Evolutionary conservation across 345 rosid species (phyloP), one percentile per base, ranked within the genome.

Genomic region (Eutrema yunnanense): DNA sequence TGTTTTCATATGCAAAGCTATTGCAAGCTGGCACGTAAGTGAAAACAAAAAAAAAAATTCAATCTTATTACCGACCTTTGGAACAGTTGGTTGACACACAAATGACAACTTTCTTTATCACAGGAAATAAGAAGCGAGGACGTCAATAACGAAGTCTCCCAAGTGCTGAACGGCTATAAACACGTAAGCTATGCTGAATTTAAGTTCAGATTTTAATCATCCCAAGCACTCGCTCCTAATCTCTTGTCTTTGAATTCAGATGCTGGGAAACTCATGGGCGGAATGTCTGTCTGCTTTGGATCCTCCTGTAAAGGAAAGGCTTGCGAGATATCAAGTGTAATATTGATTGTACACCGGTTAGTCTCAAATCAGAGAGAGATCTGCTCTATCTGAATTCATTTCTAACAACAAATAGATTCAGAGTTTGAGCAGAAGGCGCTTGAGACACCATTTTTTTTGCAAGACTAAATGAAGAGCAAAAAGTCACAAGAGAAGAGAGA

Each of bases 21-120:
- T 95, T 69, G 98, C 97, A 22, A 95, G 99, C 80, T 95, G 99
- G 98, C 85, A 92, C 62, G 99, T 95, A 90, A 84, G 96, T 38
- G 62, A 81, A 49, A 0, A 32, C n/a, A 8, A 6, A 32, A 22
- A 32, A 32, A 4, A 34, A 50, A 41, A 43, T 34, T 41, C 9
- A 62, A 10, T 51, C 22, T 60, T 19, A 2, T 16, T 8, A 32
- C 5, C 41, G 33, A 70, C 2, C 58, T 63, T 56, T 11, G 8
- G 49, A 41, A 7, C 44, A 38, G 4, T 42, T 63, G 36, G 6
- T 65, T 9, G 42, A 56, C 27, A 48, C 48, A 38, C 51, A 57
- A 1, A 32, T 5, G 34, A 19, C 36, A 41, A 71, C 46, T 36
- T 22, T 41, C 26, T n/a, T 65, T 0, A 27, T 11, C 59, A 52